Evolutionary conservation across 2,329 filamentous ascomycete genomes (phyloP), one percentile per base, ranked within the genome.

Genomic region (Purpureocillium lavendulum): DNA sequence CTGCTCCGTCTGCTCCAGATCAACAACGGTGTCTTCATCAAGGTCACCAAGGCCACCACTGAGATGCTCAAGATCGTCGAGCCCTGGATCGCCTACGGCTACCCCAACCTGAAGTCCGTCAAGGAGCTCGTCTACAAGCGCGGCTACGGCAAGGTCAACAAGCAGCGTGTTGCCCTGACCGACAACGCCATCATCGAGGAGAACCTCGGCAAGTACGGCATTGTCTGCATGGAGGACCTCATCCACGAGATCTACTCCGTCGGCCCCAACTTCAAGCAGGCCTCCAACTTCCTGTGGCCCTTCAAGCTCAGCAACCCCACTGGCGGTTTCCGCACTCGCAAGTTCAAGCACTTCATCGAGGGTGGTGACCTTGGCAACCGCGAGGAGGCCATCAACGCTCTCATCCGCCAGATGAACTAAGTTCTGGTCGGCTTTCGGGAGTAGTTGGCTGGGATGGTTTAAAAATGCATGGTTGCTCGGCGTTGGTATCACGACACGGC

Each of bases 101-200:
- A 97, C 78, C 92, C 92, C 70, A 97, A 96, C 81, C 84, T 97
- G 52, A 98, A 98, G 85, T 87, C 82, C 65, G 82, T 98, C 69
- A 94, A 94, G 71, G 92, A 98, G 77, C 88, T 98, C 65, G 72
- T 98, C 77, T 98, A 98, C 83, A 98, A 97, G 87, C 90, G 92
- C 59, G 92, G 92, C 61, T 97, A 98, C 71, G 92, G 90, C 66
- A 98, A 97, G 82, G 74, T 96, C 69, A 80, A 96, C 77, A 95
- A 95, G 84, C 89, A 97, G 78, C 89, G 92, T 61, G 78, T 94
- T 65, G 80, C 92, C 52, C 80, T 98, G 49, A 96, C 90, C 57
- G 90, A 98, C 80, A 97, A 98, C 78, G 73, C 88, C 67, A 84
- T 98, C 69, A 88, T 98, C 53, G 92, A 98, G 81, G 82, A 90